Evolutionary conservation across 805 yeast species (phyloP), one percentile per base, ranked within the genome.

Genomic region (Kluyveromyces aestuarii): DNA sequence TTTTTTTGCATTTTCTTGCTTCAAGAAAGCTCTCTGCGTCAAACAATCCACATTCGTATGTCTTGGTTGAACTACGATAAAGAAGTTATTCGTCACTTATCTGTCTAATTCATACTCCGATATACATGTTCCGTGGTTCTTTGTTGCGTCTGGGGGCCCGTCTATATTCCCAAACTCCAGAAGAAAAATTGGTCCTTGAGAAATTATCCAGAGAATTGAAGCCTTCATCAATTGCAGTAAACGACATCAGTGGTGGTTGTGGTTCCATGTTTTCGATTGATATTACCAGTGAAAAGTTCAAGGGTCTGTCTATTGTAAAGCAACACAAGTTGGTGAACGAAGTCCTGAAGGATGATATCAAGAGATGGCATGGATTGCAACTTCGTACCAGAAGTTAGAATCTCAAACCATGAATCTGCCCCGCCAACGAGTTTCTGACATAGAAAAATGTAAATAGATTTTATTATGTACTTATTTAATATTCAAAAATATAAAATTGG

Each of bases 211-310:
- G 71, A 21, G 74, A 74, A 48, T 76, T 91, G 44, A 55, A 70
- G 7, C 97, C 99, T 1, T 64, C 68, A 30, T 67, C 66, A 36
- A 69, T 90, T 42, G 72, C 74, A 27, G 97, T 91, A 7, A 72
- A 74, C 54, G 98, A 91, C 62, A 81, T 91, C 8, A 82, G 93
- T 27, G 98, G 91, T 17, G 99, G 99, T 0, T 93, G 99, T 68
- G 99, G 99, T 1, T 89, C 97, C 7, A 93, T 93, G 99, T 93
- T 88, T 69, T 88, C 96, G 44, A 91, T 93, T 45, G 70, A 74
- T 50, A 77, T 93, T 16, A 84, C 81, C 42, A 81, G 93, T 47
- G 73, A 72, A 1, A 71, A 79, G 59, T 93, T 93, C 68, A 80
- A 84, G 56, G 96, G 96, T 0, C 61, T 87, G 41, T 72, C 87